Evolutionary conservation across 257 asterid species (phyloP).

Genomic region (Rauvolfia tetraphylla): DNA sequence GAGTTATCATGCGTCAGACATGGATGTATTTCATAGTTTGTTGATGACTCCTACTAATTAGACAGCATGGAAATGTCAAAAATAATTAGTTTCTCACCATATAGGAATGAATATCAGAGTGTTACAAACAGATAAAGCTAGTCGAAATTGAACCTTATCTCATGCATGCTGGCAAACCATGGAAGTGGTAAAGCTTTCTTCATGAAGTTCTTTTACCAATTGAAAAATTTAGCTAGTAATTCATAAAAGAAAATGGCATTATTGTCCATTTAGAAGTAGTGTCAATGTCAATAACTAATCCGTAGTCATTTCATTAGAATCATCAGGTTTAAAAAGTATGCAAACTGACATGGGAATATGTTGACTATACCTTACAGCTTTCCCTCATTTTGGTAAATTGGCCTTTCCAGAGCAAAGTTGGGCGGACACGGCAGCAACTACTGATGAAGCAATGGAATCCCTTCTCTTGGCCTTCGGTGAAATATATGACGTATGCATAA

Average conservation of each 20-base stretch:
- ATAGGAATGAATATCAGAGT: constrained; percentile 86
- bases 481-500: constrained; percentile 24
- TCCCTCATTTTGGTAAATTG: no score
- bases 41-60: no score
- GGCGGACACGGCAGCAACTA: constrained; percentile 24
- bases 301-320: no score
- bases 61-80: background rate
- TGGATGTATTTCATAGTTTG: background rate
- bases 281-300: no score
- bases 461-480: constrained; percentile 32
- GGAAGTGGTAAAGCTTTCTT: constrained; percentile 55
- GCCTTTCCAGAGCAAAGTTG: background rate
- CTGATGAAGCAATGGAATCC: constrained; percentile 28
- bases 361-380: no score
- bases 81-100: background rate
- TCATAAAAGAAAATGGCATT: no score
- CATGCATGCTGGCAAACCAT: constrained; percentile 94
- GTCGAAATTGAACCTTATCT: constrained; percentile 72
- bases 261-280: no score
- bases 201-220: no score
- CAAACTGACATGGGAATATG: no score
- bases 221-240: no score
- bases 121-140: constrained; percentile 61
- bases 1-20: background rate
- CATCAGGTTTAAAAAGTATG: no score